Conservation (phyloP, 2,329 filamentous ascomycete species). For the Metarhizium humberi region DNA sequence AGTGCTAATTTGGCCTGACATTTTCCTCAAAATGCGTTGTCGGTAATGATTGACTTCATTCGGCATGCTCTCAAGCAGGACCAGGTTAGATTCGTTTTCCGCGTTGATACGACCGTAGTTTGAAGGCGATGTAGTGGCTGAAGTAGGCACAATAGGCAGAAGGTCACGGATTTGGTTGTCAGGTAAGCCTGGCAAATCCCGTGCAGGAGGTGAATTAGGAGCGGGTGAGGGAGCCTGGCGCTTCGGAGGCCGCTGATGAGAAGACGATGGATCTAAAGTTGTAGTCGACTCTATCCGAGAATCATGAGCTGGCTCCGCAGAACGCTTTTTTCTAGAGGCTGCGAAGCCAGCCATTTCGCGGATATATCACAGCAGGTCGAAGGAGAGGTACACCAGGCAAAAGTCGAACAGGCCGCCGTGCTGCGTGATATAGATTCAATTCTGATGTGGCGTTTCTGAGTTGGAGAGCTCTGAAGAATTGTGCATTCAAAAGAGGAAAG, state of each 20-base stretch:
- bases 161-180: conserved; percentile 2
- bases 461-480: background rate
- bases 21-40: background rate
- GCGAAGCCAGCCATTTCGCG: conserved; percentile 4
- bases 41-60: conserved; percentile 9
- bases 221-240: background rate
- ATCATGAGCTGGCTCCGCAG: conserved; percentile 3
- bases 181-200: background rate
- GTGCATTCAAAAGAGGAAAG: background rate
- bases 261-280: background rate
- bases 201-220: background rate
- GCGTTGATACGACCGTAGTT: conserved; percentile 26
- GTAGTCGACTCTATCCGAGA: background rate
- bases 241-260: background rate
- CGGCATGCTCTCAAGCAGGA: conserved; percentile 18
- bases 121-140: conserved; percentile 10
- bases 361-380: background rate
- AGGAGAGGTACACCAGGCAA: background rate
- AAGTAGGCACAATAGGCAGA: conserved; percentile 10
- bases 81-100: conserved; percentile 25
- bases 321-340: conserved; percentile 1
- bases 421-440: background rate
- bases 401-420: background rate
- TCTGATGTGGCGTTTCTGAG: background rate
- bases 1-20: background rate